These are phyloP conservation scores for Debaryomyces castellii DNA, from an alignment of 805 yeast species.

Conservation along the genomic window DNA sequence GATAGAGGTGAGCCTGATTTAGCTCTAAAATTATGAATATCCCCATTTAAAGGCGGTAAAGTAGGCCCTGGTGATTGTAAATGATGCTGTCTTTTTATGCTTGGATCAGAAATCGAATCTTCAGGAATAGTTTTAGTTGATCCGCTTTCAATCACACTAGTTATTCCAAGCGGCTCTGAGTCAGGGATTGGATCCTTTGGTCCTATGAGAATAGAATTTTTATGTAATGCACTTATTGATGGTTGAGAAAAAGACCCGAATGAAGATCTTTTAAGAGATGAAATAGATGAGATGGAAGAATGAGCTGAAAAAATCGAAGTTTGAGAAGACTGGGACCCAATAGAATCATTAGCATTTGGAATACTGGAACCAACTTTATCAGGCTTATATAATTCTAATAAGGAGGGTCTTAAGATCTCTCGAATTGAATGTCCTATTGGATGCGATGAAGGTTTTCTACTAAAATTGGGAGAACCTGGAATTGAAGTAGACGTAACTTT, in stretches of 20 bases:
- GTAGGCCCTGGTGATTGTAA: conserved; percentile 7
- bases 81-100: conserved; percentile 2
- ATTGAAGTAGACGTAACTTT: conserved; percentile 4
- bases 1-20: neutral
- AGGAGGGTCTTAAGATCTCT: conserved; percentile 35
- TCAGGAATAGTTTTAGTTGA: neutral
- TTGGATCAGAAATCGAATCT: neutral
- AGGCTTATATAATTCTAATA: conserved; percentile 30
- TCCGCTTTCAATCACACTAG: neutral
- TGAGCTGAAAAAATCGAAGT: conserved; percentile 36
- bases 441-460: conserved; percentile 15
- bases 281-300: conserved; percentile 32
- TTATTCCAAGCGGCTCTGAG: neutral
- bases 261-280: conserved; percentile 26
- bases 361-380: conserved; percentile 1
- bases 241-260: conserved; percentile 29
- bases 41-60: neutral
- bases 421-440: conserved; percentile 17
- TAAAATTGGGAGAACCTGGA: conserved; percentile 11
- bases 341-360: conserved; percentile 15
- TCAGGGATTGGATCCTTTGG: conserved; percentile 16
- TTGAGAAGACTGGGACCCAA: conserved; percentile 26
- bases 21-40: neutral
- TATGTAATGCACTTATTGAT: conserved; percentile 4
- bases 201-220: conserved; percentile 16